Conservation (phyloP, 305 asterid species). For the Fraxinus ornus region DNA sequence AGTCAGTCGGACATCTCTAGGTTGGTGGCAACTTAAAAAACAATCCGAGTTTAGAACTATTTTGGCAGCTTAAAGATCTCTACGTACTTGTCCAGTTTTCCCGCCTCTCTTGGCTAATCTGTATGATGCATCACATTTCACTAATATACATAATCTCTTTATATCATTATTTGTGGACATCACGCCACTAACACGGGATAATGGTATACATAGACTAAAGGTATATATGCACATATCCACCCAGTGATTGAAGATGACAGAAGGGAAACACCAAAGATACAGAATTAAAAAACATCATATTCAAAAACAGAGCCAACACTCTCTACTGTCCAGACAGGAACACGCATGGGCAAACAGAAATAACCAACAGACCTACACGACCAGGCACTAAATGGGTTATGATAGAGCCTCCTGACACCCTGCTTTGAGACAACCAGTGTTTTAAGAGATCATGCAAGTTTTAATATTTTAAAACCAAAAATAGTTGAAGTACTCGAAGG, state of each 20-base stretch:
- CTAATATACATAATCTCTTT: background rate
- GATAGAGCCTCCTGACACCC: conserved; percentile 86
- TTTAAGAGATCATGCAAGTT: conserved; percentile 52
- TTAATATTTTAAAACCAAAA: conserved; percentile 42
- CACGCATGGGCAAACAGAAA: conserved; percentile 31
- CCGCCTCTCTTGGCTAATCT: too few relatives aligned
- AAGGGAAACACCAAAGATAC: background rate
- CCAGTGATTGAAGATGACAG: conserved; percentile 13
- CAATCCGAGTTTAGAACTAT: too few relatives aligned
- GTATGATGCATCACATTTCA: too few relatives aligned
- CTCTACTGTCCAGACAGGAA: background rate
- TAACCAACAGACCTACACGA: conserved; percentile 81
- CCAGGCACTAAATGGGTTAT: conserved; percentile 79
- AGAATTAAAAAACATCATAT: background rate
- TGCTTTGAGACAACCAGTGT: conserved; percentile 75
- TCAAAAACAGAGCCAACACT: conserved; percentile 19
- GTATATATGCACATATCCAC: background rate
- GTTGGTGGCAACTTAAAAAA: too few relatives aligned
- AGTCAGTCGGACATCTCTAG: too few relatives aligned
- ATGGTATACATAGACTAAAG: background rate
- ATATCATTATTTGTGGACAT: background rate
- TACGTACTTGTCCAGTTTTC: too few relatives aligned
- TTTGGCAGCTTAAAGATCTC: too few relatives aligned
- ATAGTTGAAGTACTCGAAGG: conserved; percentile 42
- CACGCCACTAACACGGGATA: background rate